These are phyloP conservation scores for Boletellus emodensis DNA, from an alignment of 768 basidiomycete species.

Conservation along the genomic window DNA sequence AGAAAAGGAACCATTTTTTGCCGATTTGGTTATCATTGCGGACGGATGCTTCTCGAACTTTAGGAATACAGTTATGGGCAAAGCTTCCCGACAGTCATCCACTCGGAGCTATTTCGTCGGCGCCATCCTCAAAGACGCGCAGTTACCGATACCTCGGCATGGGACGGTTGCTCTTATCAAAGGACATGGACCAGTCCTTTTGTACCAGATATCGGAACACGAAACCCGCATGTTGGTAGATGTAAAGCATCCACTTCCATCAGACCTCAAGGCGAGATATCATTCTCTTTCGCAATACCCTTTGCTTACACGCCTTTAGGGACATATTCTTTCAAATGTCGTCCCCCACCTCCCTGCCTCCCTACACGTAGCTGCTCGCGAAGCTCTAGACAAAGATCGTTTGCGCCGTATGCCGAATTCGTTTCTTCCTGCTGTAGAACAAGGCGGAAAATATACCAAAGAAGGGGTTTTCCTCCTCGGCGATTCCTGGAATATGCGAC, in stretches of 20 bases:
- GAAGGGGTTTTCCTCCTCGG: conserved; percentile 83
- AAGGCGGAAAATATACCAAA: conserved; percentile 46
- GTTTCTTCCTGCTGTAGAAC: conserved; percentile 78
- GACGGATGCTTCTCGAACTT: conserved; percentile 98
- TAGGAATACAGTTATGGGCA: conserved; percentile 61
- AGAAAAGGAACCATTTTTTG: conserved; percentile 56
- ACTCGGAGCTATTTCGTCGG: conserved; percentile 84
- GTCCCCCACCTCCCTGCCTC: conserved; percentile 77
- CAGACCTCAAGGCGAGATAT: conserved; percentile 63
- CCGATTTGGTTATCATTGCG: conserved; percentile 80
- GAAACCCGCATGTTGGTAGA: conserved; percentile 95
- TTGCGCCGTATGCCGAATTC: conserved; percentile 94
- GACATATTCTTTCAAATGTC: conserved; percentile 67
- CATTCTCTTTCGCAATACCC: neutral
- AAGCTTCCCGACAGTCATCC: conserved; percentile 42
- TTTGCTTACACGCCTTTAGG: conserved; percentile 33
- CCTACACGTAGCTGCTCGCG: conserved; percentile 60
- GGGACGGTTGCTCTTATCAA: conserved; percentile 83
- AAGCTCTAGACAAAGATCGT: conserved; percentile 73
- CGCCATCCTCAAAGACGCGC: conserved; percentile 72
- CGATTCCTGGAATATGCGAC: conserved; percentile 99
- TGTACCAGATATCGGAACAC: conserved; percentile 86
- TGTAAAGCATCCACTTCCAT: conserved; percentile 77
- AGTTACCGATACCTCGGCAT: conserved; percentile 67
- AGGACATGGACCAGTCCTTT: conserved; percentile 79